These are phyloP conservation scores for Eucalyptus fibrosa DNA, from an alignment of 345 rosid genomes.

Conservation along the genomic window DNA sequence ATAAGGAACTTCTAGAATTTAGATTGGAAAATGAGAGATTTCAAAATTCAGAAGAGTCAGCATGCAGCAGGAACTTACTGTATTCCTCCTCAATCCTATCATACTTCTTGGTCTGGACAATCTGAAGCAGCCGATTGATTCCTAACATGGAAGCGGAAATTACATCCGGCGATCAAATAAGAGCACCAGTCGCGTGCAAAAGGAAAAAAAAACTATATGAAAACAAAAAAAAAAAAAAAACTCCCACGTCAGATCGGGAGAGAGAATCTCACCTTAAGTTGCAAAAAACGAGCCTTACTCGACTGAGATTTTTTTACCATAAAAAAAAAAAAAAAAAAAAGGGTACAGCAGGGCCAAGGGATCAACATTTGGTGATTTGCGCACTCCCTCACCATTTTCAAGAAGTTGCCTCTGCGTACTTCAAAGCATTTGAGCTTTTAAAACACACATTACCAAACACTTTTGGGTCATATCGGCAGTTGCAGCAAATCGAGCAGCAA, in stretches of 20 bases:
- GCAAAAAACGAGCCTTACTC: neutral
- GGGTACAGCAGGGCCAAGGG: neutral
- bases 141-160: neutral
- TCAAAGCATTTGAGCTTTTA: neutral
- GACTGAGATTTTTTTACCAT: no score
- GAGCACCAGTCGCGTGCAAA: neutral
- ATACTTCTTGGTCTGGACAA: neutral
- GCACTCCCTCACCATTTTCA: accelerated
- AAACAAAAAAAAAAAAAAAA: no score
- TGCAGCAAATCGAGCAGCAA: neutral
- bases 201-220: no score
- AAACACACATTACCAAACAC: neutral
- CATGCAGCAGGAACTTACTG: neutral
- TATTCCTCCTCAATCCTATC: neutral
- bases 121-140: neutral
- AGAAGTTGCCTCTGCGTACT: neutral
- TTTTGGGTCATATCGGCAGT: neutral
- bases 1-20: neutral
- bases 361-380: neutral
- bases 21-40: neutral
- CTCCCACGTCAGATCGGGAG: neutral
- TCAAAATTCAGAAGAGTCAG: neutral
- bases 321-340: no score
- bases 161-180: accelerated
- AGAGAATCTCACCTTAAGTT: neutral